These are phyloP conservation scores for Daldinia grandis DNA, from an alignment of 495 filamentous ascomycete species.

Conservation along the genomic window DNA sequence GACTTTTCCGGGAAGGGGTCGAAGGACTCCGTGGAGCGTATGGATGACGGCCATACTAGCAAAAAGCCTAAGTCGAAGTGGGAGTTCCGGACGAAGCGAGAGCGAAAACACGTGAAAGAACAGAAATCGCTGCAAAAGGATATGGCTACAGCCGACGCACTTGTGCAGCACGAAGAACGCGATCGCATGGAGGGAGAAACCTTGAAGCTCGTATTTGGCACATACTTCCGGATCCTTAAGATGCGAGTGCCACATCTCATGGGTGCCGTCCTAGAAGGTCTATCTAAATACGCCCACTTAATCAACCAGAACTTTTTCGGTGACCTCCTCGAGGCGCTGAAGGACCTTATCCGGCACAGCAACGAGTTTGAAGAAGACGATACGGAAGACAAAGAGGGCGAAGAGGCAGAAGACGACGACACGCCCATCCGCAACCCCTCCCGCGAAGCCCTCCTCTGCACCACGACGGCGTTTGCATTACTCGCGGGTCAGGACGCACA, in stretches of 20 bases:
- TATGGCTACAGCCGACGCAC: conserved; percentile 89
- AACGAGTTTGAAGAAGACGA: conserved; percentile 58
- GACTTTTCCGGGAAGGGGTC: conserved; percentile 89
- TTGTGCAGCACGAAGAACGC: conserved; percentile 88
- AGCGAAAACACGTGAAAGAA: conserved; percentile 74
- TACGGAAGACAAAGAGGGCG: conserved; percentile 52
- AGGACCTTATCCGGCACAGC: conserved; percentile 82
- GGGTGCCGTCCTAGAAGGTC: conserved; percentile 91
- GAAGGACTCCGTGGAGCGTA: conserved; percentile 71
- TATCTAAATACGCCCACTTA: conserved; percentile 88
- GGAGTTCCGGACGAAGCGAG: conserved; percentile 58
- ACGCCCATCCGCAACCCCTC: conserved; percentile 68
- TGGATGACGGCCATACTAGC: conserved; percentile 53
- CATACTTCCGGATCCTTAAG: conserved; percentile 94
- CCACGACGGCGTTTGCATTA: conserved; percentile 88
- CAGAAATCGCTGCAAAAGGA: conserved; percentile 89
- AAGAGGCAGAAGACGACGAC: conserved; percentile 52
- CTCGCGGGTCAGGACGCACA: conserved; percentile 89
- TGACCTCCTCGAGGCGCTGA: conserved; percentile 89
- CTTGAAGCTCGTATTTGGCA: conserved; percentile 91
- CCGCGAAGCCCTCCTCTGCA: conserved; percentile 91
- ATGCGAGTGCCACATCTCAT: conserved; percentile 78
- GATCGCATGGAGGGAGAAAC: conserved; percentile 94
- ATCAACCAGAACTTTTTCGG: conserved; percentile 99
- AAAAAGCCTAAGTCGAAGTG: conserved; percentile 79